Evolutionary conservation across 495 filamentous ascomycete genomes (phyloP).

Genomic region (Aeminium ludgeri): DNA sequence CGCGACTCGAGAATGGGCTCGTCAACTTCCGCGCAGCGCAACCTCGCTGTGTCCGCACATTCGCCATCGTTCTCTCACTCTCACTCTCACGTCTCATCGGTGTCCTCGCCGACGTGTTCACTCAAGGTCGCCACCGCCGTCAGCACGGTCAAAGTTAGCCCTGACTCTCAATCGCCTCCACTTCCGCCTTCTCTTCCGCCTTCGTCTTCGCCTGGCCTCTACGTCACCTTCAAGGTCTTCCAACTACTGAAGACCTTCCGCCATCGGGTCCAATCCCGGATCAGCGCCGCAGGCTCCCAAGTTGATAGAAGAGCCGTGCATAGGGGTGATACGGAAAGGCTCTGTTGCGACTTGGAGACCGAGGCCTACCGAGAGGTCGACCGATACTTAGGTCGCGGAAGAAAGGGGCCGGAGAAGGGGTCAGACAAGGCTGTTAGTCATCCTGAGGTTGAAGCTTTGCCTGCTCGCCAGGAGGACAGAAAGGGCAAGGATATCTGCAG

Average conservation of each 20-base stretch:
- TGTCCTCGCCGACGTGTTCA: too few species aligned
- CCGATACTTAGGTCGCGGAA: conserved; percentile 6
- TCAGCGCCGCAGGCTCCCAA: neutral
- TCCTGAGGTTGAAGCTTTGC: too few species aligned
- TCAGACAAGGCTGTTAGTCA: neutral
- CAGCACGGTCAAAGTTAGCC: too few species aligned
- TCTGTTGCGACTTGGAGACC: conserved; percentile 5
- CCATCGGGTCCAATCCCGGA: conserved; percentile 4
- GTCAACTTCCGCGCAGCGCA: too few species aligned
- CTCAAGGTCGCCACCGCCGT: too few species aligned
- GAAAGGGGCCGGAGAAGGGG: too few species aligned
- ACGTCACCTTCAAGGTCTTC: conserved; percentile 5
- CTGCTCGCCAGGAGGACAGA: too few species aligned
- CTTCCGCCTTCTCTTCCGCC: neutral
- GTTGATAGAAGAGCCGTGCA: neutral
- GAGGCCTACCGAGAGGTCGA: conserved; percentile 8
- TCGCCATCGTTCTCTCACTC: too few species aligned
- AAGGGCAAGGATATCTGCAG: too few species aligned
- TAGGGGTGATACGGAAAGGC: neutral
- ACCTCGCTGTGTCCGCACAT: too few species aligned
- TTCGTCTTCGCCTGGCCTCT: neutral
- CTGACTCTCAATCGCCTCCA: conserved; percentile 4
- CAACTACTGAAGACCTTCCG: neutral
- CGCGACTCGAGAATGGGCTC: too few species aligned
- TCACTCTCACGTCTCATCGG: too few species aligned